Conservation (phyloP, 768 basidiomycete species). For the Pleurotus ostreatus region DNA sequence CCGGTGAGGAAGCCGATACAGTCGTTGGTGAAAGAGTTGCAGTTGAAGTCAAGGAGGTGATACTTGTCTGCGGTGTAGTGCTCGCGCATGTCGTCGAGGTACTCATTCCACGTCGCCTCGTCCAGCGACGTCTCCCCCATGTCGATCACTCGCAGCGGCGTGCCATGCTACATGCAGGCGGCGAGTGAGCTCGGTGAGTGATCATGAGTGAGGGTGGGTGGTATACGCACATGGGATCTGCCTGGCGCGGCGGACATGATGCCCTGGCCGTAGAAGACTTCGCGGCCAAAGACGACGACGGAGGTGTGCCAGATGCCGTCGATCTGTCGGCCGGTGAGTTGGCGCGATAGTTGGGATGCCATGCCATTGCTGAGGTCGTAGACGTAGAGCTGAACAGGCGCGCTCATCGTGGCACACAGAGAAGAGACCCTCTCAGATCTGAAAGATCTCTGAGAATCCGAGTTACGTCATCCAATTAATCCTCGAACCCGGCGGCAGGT, state of each 20-base stretch:
- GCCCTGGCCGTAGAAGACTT: slow-evolving; percentile 89
- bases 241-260: slow-evolving; percentile 72
- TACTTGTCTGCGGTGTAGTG: slow-evolving; percentile 94
- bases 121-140: slow-evolving; percentile 82
- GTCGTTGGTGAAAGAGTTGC: slow-evolving; percentile 92
- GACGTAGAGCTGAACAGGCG: slow-evolving; percentile 75
- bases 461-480: too few species aligned
- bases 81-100: slow-evolving; percentile 66
- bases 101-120: slow-evolving; percentile 82
- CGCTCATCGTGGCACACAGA: slow-evolving; percentile 19
- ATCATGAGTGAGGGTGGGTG: too few species aligned
- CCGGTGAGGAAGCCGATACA: slow-evolving; percentile 86
- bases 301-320: slow-evolving; percentile 98
- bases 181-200: not conserved
- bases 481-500: too few species aligned
- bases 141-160: slow-evolving; percentile 64
- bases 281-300: slow-evolving; percentile 80
- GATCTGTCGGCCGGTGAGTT: slow-evolving; percentile 84
- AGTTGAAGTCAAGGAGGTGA: slow-evolving; percentile 91
- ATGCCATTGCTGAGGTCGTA: slow-evolving; percentile 91
- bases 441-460: too few species aligned
- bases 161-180: slow-evolving; percentile 54
- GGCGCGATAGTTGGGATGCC: slow-evolving; percentile 71
- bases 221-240: slow-evolving; percentile 66
- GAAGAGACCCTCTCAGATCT: too few species aligned